Evolutionary conservation across 495 filamentous ascomycete species (phyloP).

Genomic region (Trichoderma erinaceum): DNA sequence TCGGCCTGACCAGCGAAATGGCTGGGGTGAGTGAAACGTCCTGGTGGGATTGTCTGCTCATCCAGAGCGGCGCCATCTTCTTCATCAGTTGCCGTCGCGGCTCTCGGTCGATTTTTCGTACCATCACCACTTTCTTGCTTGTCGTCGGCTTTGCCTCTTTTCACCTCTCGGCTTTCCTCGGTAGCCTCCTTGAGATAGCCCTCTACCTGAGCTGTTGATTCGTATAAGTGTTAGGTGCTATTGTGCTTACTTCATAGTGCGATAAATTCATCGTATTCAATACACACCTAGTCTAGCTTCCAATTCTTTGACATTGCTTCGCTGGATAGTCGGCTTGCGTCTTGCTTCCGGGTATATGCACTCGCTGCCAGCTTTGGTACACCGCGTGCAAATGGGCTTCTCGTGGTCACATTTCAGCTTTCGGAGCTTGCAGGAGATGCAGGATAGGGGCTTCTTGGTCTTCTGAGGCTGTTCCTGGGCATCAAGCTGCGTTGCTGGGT

Average conservation of each 20-base stretch:
- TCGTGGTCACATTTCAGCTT: slow-evolving; percentile 62
- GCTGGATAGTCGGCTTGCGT: slow-evolving; percentile 82
- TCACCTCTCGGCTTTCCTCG: slow-evolving; percentile 14
- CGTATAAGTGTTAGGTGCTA: background rate
- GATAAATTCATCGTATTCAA: background rate
- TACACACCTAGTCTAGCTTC: slow-evolving; percentile 68
- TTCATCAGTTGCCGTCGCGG: background rate
- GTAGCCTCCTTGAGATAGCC: slow-evolving; percentile 34
- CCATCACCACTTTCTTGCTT: background rate
- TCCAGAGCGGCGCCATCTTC: background rate
- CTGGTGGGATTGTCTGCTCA: background rate
- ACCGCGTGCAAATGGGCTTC: slow-evolving; percentile 68
- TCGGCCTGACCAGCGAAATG: background rate
- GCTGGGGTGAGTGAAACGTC: background rate
- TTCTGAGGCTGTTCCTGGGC: background rate
- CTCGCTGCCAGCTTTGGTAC: slow-evolving; percentile 59
- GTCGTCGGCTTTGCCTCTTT: background rate
- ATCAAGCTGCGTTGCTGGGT: background rate
- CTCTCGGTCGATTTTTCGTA: background rate
- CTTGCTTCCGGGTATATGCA: slow-evolving; percentile 79
- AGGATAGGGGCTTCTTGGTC: slow-evolving; percentile 40
- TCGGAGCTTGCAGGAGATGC: slow-evolving; percentile 52
- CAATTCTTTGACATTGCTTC: slow-evolving; percentile 78
- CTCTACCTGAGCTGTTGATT: slow-evolving; percentile 39
- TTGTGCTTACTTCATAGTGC: background rate